Conservation (phyloP, 371 early-diverging fungal species). For the Mucor mucedo region DNA sequence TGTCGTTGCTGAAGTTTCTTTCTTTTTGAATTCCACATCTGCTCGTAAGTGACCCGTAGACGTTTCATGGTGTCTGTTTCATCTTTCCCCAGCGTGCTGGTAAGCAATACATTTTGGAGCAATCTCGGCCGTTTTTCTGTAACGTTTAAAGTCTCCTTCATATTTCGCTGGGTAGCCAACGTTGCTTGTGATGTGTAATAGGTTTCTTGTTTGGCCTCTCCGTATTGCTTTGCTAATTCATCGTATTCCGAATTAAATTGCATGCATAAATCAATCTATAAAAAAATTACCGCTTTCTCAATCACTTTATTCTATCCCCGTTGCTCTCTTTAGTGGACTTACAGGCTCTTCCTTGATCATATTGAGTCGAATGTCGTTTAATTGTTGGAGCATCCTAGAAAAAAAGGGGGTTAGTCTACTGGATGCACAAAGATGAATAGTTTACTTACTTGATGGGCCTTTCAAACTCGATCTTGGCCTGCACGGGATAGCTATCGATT, state of each 20-base stretch:
- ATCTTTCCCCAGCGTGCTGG: conserved; percentile 9
- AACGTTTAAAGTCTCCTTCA: conserved; percentile 20
- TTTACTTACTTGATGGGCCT: conserved; percentile 20
- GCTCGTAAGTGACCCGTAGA: neutral
- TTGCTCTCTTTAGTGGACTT: neutral
- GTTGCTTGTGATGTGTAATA: conserved; percentile 26
- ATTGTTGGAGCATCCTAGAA: neutral
- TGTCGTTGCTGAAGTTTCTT: conserved; percentile 6
- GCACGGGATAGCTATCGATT: neutral
- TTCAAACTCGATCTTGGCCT: conserved; percentile 18
- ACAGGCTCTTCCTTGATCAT: conserved; percentile 1
- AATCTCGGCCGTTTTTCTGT: conserved; percentile 17
- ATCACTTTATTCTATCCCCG: neutral
- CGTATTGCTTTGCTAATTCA: conserved; percentile 1
- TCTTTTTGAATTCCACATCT: conserved; percentile 18
- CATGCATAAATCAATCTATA: conserved; percentile 11
- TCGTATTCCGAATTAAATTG: neutral
- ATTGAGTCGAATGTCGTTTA: neutral
- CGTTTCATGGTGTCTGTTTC: conserved; percentile 16
- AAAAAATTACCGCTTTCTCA: neutral
- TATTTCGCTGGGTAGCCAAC: conserved; percentile 8
- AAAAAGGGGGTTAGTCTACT: neutral
- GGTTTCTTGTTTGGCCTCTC: conserved; percentile 10
- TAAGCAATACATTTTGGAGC: conserved; percentile 18
- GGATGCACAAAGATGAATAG: neutral